Evolutionary conservation across 305 asterid species (phyloP).

Genomic region (Coffea humblotiana): DNA sequence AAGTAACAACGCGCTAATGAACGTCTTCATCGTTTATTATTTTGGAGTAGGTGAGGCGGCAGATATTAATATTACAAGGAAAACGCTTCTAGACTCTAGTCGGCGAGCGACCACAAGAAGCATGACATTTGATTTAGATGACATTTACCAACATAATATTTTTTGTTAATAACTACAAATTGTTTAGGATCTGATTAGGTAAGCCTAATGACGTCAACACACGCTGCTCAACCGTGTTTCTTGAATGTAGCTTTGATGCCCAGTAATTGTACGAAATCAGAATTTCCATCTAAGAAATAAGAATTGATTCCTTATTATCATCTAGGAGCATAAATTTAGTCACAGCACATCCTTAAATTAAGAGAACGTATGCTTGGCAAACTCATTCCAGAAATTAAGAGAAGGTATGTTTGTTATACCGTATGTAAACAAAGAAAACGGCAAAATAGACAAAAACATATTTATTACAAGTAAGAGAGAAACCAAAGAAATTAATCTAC

Average conservation of each 20-base stretch:
- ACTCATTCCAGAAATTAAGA: too few relatives aligned
- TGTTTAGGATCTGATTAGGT: not conserved
- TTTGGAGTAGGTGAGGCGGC: not conserved
- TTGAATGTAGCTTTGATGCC: not conserved
- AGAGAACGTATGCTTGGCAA: too few relatives aligned
- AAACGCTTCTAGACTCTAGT: not conserved
- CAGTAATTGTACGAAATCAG: not conserved
- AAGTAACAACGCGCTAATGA: not conserved
- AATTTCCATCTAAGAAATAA: not conserved
- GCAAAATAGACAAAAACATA: not conserved
- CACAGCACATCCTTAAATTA: not conserved
- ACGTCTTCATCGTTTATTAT: not conserved
- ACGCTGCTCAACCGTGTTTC: not conserved
- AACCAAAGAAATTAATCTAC: not conserved
- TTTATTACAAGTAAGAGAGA: conserved; percentile 2
- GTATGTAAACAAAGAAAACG: not conserved
- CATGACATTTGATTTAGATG: not conserved
- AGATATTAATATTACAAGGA: not conserved
- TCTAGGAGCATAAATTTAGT: not conserved
- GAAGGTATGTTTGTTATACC: too few relatives aligned
- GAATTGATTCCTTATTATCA: not conserved
- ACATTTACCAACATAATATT: not conserved
- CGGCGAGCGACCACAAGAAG: not conserved
- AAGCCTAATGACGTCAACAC: not conserved
- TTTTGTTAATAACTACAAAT: not conserved